Base-by-base conservation (phyloP, 2,329 filamentous ascomycete species). In the Amylocarpus encephaloides region DNA sequence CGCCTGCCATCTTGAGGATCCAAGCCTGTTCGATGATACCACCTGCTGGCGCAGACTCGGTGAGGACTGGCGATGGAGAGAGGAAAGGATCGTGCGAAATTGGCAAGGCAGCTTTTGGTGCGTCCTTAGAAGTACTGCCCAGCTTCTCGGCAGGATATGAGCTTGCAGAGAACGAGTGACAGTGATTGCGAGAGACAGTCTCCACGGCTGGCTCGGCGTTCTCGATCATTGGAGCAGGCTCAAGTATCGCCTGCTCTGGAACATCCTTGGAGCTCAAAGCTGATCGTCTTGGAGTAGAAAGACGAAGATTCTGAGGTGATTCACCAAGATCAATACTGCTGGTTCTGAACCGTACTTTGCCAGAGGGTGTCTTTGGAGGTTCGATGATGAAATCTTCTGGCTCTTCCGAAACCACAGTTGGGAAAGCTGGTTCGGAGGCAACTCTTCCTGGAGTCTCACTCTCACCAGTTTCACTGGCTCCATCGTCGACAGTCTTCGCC, bases 1-100 rank as follows among this genome's bases (percentile, higher is more conserved):
- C 93, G 56, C 84, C 85, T 5, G 92, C 91, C 80, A 98, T 93
- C 73, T 95, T 93, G 72, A 85, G 82, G 70, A 93, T 86, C 86
- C 88, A 93, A 2, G 87, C 88, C 54, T 73, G 70, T 52, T 76
- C 72, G n/a, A 75, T 64, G 19, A 73, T 67, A 13, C 63, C 64
- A 30, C 66, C 62, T 57, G 61, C 30, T 57, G 66, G 46, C 32
- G 54, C 35, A 22, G 40, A 34, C 34, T 53, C 51, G 15, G 55
- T 48, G 6, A 61, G 42, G 30, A 57, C 46, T 16, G 61, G 59
- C 12, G 60, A 46, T 22, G 57, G 56, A 19, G 38, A n/a, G 18
- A 52, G 49, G 22, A 54, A 53, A 41, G 53, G 50, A 26, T 40
- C n/a, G 15, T 47, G 35, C 33, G n/a, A 19, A n/a, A 35, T 16